Evolutionary conservation across 192 early-diverging fungal species (phyloP).

Genomic region (Obelidium mucronatum): DNA sequence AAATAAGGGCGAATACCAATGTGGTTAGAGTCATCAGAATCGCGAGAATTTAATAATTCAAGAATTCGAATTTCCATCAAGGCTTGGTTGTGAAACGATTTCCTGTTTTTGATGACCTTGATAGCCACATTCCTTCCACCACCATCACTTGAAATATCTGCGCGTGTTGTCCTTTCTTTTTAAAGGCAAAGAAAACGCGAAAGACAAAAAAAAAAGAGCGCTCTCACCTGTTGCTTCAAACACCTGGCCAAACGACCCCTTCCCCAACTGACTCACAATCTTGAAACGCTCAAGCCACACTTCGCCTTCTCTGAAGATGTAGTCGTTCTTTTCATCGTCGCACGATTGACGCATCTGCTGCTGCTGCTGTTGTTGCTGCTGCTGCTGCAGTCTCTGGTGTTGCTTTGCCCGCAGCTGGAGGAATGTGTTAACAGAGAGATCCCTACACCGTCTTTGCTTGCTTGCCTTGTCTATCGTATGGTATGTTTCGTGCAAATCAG

Average conservation of each 20-base stretch:
- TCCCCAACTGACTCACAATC: slow-evolving; percentile 29
- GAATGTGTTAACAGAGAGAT: too few relatives aligned
- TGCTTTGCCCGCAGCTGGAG: background rate
- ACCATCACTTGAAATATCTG: background rate
- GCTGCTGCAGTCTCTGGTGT: background rate
- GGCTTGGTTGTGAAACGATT: slow-evolving; percentile 42
- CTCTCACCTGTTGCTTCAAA: slow-evolving; percentile 28
- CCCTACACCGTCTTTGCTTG: too few relatives aligned
- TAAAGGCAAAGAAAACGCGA: too few relatives aligned
- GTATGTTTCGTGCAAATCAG: too few relatives aligned
- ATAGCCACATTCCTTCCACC: slow-evolving; percentile 41
- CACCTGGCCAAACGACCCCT: slow-evolving; percentile 47
- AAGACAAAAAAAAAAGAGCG: too few relatives aligned
- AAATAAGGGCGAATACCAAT: slow-evolving; percentile 21
- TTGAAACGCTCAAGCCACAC: slow-evolving; percentile 32
- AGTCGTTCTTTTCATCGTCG: slow-evolving; percentile 46
- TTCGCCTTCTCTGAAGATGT: slow-evolving; percentile 38
- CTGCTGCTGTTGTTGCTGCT: background rate
- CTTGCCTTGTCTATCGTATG: too few relatives aligned
- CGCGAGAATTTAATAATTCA: slow-evolving; percentile 30
- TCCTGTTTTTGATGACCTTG: slow-evolving; percentile 54
- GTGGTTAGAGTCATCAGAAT: slow-evolving; percentile 27
- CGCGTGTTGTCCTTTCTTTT: too few relatives aligned
- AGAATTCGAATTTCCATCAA: slow-evolving; percentile 44
- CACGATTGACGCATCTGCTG: background rate